These are phyloP conservation scores for Ceratocystis cacaofunesta DNA, from an alignment of 2,329 filamentous ascomycete genomes.

Conservation along the genomic window DNA sequence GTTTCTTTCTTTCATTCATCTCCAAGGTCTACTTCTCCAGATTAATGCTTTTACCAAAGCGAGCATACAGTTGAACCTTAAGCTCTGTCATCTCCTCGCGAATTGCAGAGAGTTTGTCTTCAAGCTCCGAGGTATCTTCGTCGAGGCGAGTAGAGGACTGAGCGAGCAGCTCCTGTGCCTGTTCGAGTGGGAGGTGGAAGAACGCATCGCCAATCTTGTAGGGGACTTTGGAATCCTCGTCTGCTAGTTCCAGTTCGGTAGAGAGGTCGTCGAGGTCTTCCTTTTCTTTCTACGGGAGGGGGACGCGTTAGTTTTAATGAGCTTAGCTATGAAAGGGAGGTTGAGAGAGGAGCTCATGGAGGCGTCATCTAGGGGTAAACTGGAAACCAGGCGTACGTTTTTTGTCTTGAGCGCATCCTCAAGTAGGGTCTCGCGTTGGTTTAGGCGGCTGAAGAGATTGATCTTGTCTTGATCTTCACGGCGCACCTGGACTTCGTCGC, in stretches of 20 bases:
- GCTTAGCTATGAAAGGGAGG: not conserved
- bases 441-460: slow-evolving; percentile 89
- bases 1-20: not conserved
- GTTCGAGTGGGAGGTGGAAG: slow-evolving; percentile 66
- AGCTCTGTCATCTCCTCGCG: slow-evolving; percentile 78
- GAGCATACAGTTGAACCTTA: slow-evolving; percentile 83
- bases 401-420: slow-evolving; percentile 71
- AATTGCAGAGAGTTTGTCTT: slow-evolving; percentile 59
- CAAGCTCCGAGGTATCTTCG: slow-evolving; percentile 56
- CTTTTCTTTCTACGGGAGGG: slow-evolving; percentile 71
- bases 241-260: slow-evolving; percentile 79
- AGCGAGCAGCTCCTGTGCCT: slow-evolving; percentile 75
- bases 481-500: slow-evolving; percentile 81
- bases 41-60: slow-evolving; percentile 95
- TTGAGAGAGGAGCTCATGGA: not conserved
- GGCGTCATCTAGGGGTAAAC: too few relatives aligned
- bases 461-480: slow-evolving; percentile 98
- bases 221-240: slow-evolving; percentile 89
- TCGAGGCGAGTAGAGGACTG: slow-evolving; percentile 59
- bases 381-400: slow-evolving; percentile 42
- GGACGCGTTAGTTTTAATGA: not conserved
- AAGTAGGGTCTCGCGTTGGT: slow-evolving; percentile 66
- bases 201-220: slow-evolving; percentile 97
- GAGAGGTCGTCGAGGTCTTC: slow-evolving; percentile 91
- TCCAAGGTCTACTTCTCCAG: slow-evolving; percentile 40